These are phyloP conservation scores for Fraxinus floribunda DNA, from an alignment of 305 asterid genomes.

Conservation along the genomic window DNA sequence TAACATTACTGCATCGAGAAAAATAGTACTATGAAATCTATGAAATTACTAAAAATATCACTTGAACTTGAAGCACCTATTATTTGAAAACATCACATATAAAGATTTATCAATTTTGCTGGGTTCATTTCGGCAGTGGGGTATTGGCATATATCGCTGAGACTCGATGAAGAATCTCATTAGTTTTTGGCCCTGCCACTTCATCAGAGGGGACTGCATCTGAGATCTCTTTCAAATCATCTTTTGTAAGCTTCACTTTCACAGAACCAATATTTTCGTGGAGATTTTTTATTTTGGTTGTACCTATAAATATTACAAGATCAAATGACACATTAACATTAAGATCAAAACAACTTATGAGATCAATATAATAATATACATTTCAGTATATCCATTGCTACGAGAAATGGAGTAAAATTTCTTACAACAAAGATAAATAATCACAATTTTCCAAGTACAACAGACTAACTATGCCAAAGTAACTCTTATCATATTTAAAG, in stretches of 20 bases:
- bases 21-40: neutral
- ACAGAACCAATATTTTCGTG: constrained; percentile 43
- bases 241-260: constrained; percentile 40
- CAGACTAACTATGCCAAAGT: neutral
- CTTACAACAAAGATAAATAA: neutral
- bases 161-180: constrained; percentile 21
- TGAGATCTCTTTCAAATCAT: constrained; percentile 35
- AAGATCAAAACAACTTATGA: neutral
- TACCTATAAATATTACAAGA: constrained; percentile 36
- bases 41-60: neutral
- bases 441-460: neutral
- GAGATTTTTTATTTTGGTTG: constrained; percentile 52
- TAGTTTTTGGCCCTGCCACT: constrained; percentile 41
- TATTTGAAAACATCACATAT: neutral
- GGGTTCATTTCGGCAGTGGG: constrained; percentile 31
- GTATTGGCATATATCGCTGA: constrained; percentile 44
- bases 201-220: constrained; percentile 42
- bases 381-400: neutral
- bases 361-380: neutral
- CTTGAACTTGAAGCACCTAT: neutral
- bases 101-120: neutral
- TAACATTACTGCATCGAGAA: neutral
- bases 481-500: neutral
- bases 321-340: too few relatives aligned
- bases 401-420: neutral